Evolutionary conservation across 768 basidiomycete genomes (phyloP).

Genomic region (Naganishia vishniacii): DNA sequence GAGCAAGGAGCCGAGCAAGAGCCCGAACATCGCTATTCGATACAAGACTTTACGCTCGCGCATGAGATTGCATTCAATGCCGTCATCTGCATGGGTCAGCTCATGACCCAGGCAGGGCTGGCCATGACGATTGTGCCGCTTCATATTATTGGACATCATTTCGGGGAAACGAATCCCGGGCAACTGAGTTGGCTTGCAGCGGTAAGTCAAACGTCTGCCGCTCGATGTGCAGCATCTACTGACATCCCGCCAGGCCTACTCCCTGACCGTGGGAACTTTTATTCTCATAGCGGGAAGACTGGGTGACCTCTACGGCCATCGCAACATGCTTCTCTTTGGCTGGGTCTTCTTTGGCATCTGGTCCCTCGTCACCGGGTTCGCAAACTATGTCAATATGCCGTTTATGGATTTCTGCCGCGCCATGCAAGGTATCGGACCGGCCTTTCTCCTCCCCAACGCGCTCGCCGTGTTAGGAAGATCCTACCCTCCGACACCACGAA

Average conservation of each 20-base stretch:
- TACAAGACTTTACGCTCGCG: slow-evolving; percentile 29
- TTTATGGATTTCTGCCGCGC: slow-evolving; percentile 33
- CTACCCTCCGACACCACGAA: slow-evolving; percentile 32
- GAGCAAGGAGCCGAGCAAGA: not conserved
- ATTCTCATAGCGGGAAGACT: slow-evolving; percentile 33
- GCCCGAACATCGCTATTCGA: slow-evolving; percentile 10
- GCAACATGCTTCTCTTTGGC: slow-evolving; percentile 20
- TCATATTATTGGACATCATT: slow-evolving; percentile 29
- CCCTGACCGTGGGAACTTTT: slow-evolving; percentile 36
- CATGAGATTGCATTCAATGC: slow-evolving; percentile 29
- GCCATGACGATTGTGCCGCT: slow-evolving; percentile 35
- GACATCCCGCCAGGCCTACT: slow-evolving; percentile 15
- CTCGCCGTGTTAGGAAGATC: slow-evolving; percentile 36
- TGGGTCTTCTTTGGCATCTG: slow-evolving; percentile 25
- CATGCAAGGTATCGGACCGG: slow-evolving; percentile 35
- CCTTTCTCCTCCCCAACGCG: slow-evolving; percentile 33
- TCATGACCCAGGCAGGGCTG: slow-evolving; percentile 34
- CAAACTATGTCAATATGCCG: slow-evolving; percentile 15
- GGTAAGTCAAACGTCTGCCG: not conserved
- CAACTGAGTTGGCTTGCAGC: slow-evolving; percentile 36
- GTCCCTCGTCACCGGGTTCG: slow-evolving; percentile 4
- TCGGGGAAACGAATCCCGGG: slow-evolving; percentile 31
- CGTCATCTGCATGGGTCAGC: slow-evolving; percentile 31
- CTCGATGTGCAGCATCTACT: not conserved
- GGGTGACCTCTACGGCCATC: slow-evolving; percentile 34